Percentiles rank a stretch among this genome's conserved stretches.
phyloP scores from a whole-genome alignment of 495 filamentous ascomycete genomes.

The Trichoderma orchidacearum region DNA sequence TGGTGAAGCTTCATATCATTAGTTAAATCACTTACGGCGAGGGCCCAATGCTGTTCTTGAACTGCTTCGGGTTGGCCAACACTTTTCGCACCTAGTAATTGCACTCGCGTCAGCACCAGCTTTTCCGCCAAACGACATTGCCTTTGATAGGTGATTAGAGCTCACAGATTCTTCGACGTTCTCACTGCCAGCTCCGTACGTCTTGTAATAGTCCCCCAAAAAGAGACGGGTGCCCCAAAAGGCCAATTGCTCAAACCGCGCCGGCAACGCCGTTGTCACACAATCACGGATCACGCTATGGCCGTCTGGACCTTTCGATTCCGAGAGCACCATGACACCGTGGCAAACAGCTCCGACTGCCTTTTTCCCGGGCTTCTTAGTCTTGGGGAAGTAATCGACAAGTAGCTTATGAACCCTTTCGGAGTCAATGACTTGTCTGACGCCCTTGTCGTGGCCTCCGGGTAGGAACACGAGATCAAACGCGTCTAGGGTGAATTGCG shows the following conservation, averaged over 20 bases:
- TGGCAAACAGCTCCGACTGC: constrained; percentile 37
- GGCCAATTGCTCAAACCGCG: constrained; percentile 32
- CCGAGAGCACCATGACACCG: constrained; percentile 37
- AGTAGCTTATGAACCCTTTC: constrained; percentile 29
- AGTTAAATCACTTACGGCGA: constrained; percentile 32
- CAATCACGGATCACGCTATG: constrained; percentile 33
- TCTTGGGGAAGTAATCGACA: constrained; percentile 33
- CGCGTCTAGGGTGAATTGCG: constrained; percentile 27
- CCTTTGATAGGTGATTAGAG: background rate
- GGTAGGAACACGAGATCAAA: constrained; percentile 38
- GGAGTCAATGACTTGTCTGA: constrained; percentile 40
- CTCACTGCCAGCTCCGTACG: constrained; percentile 36
- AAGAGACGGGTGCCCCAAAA: constrained; percentile 36
- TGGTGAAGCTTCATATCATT: background rate
- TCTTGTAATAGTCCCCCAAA: constrained; percentile 44
- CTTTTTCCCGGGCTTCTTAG: constrained; percentile 29
- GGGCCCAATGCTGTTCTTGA: constrained; percentile 29
- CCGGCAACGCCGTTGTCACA: constrained; percentile 35
- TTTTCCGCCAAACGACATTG: background rate
- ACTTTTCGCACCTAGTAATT: constrained; percentile 26
- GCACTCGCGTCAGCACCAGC: background rate
- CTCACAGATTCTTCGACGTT: constrained; percentile 33
- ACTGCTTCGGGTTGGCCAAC: constrained; percentile 30
- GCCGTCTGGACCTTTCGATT: constrained; percentile 24
- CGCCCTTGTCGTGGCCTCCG: constrained; percentile 39